Evolutionary conservation across 2,329 filamentous ascomycete genomes (phyloP), one percentile per base, ranked within the genome.

Genomic region (Neocucurbitaria cava): DNA sequence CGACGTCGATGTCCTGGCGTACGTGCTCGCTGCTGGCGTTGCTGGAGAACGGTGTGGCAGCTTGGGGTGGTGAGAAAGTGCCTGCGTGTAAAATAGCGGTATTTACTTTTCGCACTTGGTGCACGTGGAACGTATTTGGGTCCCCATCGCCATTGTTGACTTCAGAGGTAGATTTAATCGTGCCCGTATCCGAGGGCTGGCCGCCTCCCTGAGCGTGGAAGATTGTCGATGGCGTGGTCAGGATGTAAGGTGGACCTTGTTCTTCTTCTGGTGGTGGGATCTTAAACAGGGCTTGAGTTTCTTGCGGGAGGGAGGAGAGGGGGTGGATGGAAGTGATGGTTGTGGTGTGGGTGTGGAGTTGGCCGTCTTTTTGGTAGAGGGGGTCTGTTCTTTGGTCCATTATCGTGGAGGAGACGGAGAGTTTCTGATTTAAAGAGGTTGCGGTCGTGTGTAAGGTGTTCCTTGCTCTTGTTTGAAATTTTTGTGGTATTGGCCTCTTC

Each of bases 181-280:
- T 76, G 18, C 89, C 89, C 10, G 81, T 79, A 58, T 92, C 89
- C 0, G 84, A 87, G 0, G 89, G 89, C 65, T 92, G 89, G 7
- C 89, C 89, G 55, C 89, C 89, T 18, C 89, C 89, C 72, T 92
- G 89, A 0, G 87, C 85, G 58, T 92, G 87, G 74, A 92, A 92
- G 56, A 91, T 87, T n/a, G 89, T 91, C 42, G 83, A 75, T 1
- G 83, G 78, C 0, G 86, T 89, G 5, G 85, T 79, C 18, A 90
- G 72, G n/a, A 86, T 82, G 64, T 82, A 80, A 61, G 85, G 80
- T 1, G 80, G 13, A 5, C 82, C 78, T n/a, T n/a, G n/a, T n/a
- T n/a, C n/a, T n/a, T n/a, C n/a, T n/a, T n/a, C n/a, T n/a, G n/a
- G n/a, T 8, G 69, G 69, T 4, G 77, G 80, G 11, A 82, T 75